phyloP scores from a whole-genome alignment of 2,329 filamentous ascomycete genomes.

The Alternaria ethzedia region DNA sequence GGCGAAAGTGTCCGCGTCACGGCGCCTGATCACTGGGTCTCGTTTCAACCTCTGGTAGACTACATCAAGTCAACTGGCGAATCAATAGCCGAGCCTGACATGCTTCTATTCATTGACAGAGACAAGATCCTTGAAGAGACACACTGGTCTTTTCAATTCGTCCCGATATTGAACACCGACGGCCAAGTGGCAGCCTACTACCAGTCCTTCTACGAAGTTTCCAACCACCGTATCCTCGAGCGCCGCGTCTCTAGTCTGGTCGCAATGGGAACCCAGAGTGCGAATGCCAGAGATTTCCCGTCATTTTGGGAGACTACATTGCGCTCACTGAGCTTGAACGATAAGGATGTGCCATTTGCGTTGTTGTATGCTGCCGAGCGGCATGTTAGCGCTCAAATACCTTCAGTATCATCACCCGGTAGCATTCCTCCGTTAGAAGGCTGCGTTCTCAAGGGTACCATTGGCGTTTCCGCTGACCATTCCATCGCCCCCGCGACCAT shows the following conservation, averaged over 20 bases:
- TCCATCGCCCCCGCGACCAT: slow-evolving; percentile 33
- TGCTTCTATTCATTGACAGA: slow-evolving; percentile 72
- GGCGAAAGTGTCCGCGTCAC: slow-evolving; percentile 65
- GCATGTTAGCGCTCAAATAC: slow-evolving; percentile 15
- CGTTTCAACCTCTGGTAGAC: slow-evolving; percentile 29
- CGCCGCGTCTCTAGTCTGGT: slow-evolving; percentile 53
- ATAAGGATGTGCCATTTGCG: slow-evolving; percentile 52
- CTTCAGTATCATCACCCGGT: slow-evolving; percentile 23
- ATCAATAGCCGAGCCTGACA: slow-evolving; percentile 62
- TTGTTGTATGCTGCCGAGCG: slow-evolving; percentile 32
- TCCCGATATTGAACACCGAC: slow-evolving; percentile 73
- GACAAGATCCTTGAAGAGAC: slow-evolving; percentile 75
- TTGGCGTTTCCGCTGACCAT: slow-evolving; percentile 31
- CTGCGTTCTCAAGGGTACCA: slow-evolving; percentile 34
- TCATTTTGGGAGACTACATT: slow-evolving; percentile 74
- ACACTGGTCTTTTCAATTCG: slow-evolving; percentile 79
- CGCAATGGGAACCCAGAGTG: slow-evolving; percentile 75
- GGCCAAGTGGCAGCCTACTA: slow-evolving; percentile 75
- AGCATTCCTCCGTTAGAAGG: slow-evolving; percentile 13
- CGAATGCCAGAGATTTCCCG: slow-evolving; percentile 70
- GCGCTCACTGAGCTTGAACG: slow-evolving; percentile 71
- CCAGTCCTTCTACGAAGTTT: slow-evolving; percentile 79
- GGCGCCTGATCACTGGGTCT: slow-evolving; percentile 70
- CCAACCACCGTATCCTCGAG: slow-evolving; percentile 53
- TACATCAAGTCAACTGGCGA: slow-evolving; percentile 30